Percentiles rank a stretch among this genome's conserved stretches.
Conservation (phyloP, 805 yeast species). For the Ascoidea asiatica region DNA sequence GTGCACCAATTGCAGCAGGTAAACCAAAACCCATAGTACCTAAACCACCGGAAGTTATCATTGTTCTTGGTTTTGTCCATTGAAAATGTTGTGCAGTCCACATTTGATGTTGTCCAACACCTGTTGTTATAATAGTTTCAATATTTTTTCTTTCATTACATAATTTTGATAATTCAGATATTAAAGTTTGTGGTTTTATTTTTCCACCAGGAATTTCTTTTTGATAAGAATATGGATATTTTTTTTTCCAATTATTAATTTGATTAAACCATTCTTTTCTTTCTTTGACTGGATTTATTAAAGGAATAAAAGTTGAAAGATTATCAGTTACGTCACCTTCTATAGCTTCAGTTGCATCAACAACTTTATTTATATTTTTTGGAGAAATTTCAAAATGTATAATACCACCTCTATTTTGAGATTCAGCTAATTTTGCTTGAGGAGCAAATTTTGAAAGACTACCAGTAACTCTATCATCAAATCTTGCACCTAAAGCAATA, state of each 20-base stretch:
- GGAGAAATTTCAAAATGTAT: constrained; percentile 93
- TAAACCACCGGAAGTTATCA: constrained; percentile 96
- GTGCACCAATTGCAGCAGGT: constrained; percentile 98
- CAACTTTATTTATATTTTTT: constrained; percentile 95
- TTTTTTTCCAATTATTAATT: constrained; percentile 69
- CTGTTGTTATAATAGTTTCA: constrained; percentile 85
- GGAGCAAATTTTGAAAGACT: constrained; percentile 84
- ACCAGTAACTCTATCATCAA: constrained; percentile 97
- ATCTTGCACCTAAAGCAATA: constrained; percentile 91
- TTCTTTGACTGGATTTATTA: constrained; percentile 44
- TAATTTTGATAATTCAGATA: constrained; percentile 63
- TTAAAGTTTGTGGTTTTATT: constrained; percentile 89
- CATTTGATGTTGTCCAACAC: constrained; percentile 99
- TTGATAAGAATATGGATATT: constrained; percentile 78
- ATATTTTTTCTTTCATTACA: constrained; percentile 43
- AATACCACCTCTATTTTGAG: constrained; percentile 86
- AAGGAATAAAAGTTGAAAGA: constrained; percentile 59
- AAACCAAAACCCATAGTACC: constrained; percentile 98
- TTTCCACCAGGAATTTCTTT: constrained; percentile 65
- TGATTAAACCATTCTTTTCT: constrained; percentile 73
- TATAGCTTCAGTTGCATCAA: constrained; percentile 88
- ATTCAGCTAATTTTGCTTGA: constrained; percentile 78
- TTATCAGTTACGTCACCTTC: constrained; percentile 91
- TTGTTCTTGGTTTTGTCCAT: constrained; percentile 85
- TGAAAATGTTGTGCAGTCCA: constrained; percentile 99